A percentile compares a stretch with the other conserved stretches of the same genome.
phyloP scores from a whole-genome alignment of 2,329 filamentous ascomycete species.

The Fusarium acutatum region DNA sequence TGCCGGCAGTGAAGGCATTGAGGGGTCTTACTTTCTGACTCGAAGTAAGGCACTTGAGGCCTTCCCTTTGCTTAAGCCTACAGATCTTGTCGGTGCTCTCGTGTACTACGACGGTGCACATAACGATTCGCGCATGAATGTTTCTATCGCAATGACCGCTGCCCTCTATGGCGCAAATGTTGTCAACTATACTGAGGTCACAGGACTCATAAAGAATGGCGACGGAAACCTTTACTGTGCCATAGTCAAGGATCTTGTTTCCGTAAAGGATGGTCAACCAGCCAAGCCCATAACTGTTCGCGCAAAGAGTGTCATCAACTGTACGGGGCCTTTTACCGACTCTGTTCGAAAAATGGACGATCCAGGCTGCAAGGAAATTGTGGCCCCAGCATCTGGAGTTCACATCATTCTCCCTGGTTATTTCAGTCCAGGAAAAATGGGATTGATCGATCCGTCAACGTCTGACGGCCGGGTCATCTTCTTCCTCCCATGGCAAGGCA shows the following conservation, averaged over 20 bases:
- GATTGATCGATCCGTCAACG: conserved; percentile 84
- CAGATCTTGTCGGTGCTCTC: conserved; percentile 79
- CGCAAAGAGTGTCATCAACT: conserved; percentile 86
- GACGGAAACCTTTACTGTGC: conserved; percentile 79
- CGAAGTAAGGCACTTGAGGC: conserved; percentile 86
- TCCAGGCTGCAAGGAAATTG: conserved; percentile 75
- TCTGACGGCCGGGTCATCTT: conserved; percentile 92
- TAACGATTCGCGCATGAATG: conserved; percentile 93
- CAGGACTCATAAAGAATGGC: conserved; percentile 76
- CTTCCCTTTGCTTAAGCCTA: conserved; percentile 87
- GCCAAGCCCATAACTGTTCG: conserved; percentile 73
- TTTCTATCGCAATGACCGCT: conserved; percentile 86
- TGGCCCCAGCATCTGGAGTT: conserved; percentile 84
- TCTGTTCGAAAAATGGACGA: conserved; percentile 88
- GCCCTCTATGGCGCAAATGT: conserved; percentile 87
- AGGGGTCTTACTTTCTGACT: conserved; percentile 88
- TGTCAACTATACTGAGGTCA: conserved; percentile 86
- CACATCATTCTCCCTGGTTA: conserved; percentile 89
- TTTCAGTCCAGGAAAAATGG: conserved; percentile 86
- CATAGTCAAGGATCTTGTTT: conserved; percentile 74
- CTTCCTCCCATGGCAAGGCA: conserved; percentile 93
- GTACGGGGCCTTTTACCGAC: conserved; percentile 88
- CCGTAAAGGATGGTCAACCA: conserved; percentile 67
- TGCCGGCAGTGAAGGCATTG: conserved; percentile 86
- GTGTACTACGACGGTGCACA: conserved; percentile 94